Percentiles rank a stretch among this genome's conserved stretches.
These are phyloP conservation scores for Fagopyrum homotropicum DNA, from an alignment of 148 eudicot genomes.

Conservation along the genomic window DNA sequence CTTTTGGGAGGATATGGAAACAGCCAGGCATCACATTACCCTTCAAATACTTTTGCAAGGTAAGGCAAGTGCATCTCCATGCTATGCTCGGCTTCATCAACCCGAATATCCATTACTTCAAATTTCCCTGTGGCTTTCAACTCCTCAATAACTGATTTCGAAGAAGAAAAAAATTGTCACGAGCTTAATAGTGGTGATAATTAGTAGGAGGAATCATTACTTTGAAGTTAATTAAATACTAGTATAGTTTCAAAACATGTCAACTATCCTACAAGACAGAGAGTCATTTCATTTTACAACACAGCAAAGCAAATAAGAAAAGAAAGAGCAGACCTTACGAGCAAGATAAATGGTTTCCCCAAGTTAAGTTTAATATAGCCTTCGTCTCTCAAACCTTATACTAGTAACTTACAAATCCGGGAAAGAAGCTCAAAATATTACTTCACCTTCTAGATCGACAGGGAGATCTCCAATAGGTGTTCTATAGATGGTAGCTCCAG, in stretches of 20 bases:
- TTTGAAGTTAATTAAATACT: neutral
- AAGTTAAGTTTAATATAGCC: too few species aligned
- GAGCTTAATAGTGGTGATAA: neutral
- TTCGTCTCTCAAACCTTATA: neutral
- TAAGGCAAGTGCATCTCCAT: slow-evolving; percentile 99
- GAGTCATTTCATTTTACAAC: neutral
- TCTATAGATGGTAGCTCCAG: slow-evolving; percentile 78
- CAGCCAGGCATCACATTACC: slow-evolving; percentile 28
- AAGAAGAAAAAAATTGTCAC: neutral
- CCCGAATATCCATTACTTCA: slow-evolving; percentile 78
- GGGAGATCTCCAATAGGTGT: slow-evolving; percentile 91
- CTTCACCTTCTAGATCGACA: slow-evolving; percentile 77
- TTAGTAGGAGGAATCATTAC: neutral
- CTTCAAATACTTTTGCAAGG: slow-evolving; percentile 90
- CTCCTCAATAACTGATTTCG: slow-evolving; percentile 56
- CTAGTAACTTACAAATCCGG: neutral
- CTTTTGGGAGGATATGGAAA: neutral
- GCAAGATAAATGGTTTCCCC: neutral
- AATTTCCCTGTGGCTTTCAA: slow-evolving; percentile 80
- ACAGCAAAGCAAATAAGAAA: neutral
- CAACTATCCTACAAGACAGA: neutral
- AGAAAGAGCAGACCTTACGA: neutral
- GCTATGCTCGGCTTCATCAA: slow-evolving; percentile 97
- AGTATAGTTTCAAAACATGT: neutral
- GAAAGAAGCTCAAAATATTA: neutral